Evolutionary conservation across 495 filamentous ascomycete species (phyloP).

Genomic region (Lichenothelia convexa): DNA sequence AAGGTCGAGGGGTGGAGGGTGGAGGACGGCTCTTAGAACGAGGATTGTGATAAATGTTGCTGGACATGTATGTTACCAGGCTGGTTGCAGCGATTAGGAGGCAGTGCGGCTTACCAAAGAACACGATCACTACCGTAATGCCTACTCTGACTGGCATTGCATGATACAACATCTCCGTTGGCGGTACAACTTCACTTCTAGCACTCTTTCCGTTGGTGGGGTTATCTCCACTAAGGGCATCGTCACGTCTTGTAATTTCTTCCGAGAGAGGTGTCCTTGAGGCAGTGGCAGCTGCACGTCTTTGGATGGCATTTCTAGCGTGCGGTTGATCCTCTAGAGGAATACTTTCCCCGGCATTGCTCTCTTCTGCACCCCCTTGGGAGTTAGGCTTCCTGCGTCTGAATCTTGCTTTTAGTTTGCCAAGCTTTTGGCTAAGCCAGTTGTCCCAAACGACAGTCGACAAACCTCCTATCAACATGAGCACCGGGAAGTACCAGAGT

Average conservation of each 20-base stretch:
- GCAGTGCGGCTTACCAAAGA: no score
- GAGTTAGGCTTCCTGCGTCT: constrained; percentile 2
- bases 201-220: constrained; percentile 1
- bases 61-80: no score
- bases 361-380: constrained; percentile 7
- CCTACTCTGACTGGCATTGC: constrained; percentile 29
- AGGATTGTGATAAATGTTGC: constrained; percentile 42
- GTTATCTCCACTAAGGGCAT: constrained; percentile 1
- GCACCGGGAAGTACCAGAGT: constrained; percentile 65
- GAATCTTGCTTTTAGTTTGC: constrained; percentile 9
- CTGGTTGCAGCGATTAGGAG: constrained; percentile 5
- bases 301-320: constrained; percentile 5
- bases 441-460: constrained; percentile 43
- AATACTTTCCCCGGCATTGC: constrained; percentile 3
- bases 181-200: not conserved
- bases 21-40: constrained; percentile 32
- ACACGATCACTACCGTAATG: constrained; percentile 27
- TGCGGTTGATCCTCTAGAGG: not conserved
- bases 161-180: constrained; percentile 8
- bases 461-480: constrained; percentile 43
- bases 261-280: constrained; percentile 1
- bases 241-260: not conserved
- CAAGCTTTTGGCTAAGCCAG: constrained; percentile 27
- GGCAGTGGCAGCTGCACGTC: constrained; percentile 2
- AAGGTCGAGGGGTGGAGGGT: constrained; percentile 29